These are phyloP conservation scores for Aphanoascus verrucosus DNA, from an alignment of 2,329 filamentous ascomycete species.

Conservation along the genomic window DNA sequence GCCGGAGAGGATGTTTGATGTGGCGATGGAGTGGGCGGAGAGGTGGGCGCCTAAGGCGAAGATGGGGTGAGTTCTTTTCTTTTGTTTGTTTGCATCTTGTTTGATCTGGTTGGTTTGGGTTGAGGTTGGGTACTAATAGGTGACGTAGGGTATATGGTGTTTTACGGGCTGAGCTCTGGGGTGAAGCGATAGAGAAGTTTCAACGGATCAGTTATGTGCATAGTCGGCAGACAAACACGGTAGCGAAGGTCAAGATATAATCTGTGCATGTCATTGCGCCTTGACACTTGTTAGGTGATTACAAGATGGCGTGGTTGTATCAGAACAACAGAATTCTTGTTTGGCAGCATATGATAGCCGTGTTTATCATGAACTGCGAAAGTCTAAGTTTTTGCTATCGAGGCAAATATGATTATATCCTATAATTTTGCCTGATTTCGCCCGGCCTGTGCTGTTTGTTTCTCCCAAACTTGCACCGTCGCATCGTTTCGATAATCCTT, in stretches of 20 bases:
- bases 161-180: slow-evolving; percentile 44
- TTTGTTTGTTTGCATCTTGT: not conserved
- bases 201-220: slow-evolving; percentile 46
- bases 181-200: slow-evolving; percentile 43
- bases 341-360: too few species aligned
- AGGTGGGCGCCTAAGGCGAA: slow-evolving; percentile 31
- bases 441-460: not conserved
- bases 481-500: slow-evolving; percentile 18
- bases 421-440: slow-evolving; percentile 1
- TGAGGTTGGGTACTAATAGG: not conserved
- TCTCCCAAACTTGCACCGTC: slow-evolving; percentile 22
- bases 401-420: too few species aligned
- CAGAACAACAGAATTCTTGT: too few species aligned
- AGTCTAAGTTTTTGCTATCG: too few species aligned
- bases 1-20: slow-evolving; percentile 41
- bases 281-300: not conserved
- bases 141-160: slow-evolving; percentile 37
- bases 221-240: slow-evolving; percentile 34
- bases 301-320: too few species aligned
- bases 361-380: too few species aligned
- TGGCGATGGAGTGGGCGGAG: slow-evolving; percentile 36
- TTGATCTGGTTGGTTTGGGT: not conserved
- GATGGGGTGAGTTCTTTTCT: slow-evolving; percentile 19
- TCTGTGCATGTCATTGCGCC: too few species aligned
- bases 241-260: slow-evolving; percentile 42